These are phyloP conservation scores for Populus simonii DNA, from an alignment of 345 rosid species.

Conservation along the genomic window DNA sequence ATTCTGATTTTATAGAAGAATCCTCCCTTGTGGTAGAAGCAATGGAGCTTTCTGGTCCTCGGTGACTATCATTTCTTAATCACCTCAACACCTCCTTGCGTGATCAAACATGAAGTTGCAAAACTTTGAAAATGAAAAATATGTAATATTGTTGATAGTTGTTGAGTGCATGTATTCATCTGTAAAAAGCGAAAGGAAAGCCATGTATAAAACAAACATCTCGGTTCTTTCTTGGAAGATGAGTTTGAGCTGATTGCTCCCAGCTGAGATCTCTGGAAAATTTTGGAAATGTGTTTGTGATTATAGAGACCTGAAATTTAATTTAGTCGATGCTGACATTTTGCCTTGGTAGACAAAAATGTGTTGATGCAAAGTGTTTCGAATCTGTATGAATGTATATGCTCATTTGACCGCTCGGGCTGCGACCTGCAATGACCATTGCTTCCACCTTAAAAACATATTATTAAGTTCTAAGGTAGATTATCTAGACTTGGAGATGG, in stretches of 20 bases:
- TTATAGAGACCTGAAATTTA: not conserved
- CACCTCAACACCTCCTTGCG: not conserved
- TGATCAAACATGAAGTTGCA: not conserved
- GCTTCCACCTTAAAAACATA: no score
- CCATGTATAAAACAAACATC: slow-evolving; percentile 22
- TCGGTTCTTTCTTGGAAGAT: slow-evolving; percentile 16
- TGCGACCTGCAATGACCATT: no score
- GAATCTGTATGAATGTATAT: no score
- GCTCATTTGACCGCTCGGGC: no score
- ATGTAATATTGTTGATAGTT: slow-evolving; percentile 28
- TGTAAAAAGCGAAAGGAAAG: slow-evolving; percentile 40
- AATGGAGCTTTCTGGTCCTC: slow-evolving; percentile 95
- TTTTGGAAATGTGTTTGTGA: slow-evolving; percentile 6
- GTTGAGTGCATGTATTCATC: slow-evolving; percentile 40
- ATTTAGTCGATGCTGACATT: not conserved
- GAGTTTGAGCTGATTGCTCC: slow-evolving; percentile 9
- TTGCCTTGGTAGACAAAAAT: not conserved
- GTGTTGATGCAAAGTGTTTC: no score
- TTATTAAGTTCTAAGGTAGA: no score
- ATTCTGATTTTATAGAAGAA: slow-evolving; percentile 82
- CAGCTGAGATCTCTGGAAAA: not conserved
- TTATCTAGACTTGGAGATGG: no score
- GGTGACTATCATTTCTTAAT: slow-evolving; percentile 39
- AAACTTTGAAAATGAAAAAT: slow-evolving; percentile 13
- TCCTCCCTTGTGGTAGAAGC: slow-evolving; percentile 90